phyloP scores from a whole-genome alignment of 768 basidiomycete genomes.

The Leccinum uliginosum region DNA sequence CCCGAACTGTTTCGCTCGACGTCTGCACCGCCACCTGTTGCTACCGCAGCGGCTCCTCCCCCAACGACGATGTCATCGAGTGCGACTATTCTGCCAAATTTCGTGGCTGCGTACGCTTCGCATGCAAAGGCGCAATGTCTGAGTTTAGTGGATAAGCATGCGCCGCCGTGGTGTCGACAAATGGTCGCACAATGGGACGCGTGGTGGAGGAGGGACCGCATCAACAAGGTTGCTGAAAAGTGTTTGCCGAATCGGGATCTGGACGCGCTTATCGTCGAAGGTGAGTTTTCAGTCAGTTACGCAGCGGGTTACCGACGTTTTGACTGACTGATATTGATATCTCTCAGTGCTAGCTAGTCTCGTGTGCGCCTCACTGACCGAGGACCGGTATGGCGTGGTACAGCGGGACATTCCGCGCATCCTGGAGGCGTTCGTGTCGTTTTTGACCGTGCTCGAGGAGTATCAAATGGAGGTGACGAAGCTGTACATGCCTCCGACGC shows the following conservation, averaged over 20 bases:
- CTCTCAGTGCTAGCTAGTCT: slow-evolving; percentile 53
- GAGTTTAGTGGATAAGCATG: slow-evolving; percentile 15
- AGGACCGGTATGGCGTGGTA: slow-evolving; percentile 79
- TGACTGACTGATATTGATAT: neutral
- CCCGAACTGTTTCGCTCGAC: slow-evolving; percentile 50
- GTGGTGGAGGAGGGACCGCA: slow-evolving; percentile 60
- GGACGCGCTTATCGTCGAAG: slow-evolving; percentile 58
- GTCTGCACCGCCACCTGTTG: slow-evolving; percentile 15
- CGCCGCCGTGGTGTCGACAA: slow-evolving; percentile 32
- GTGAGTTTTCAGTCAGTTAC: slow-evolving; percentile 31
- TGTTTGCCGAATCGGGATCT: slow-evolving; percentile 58
- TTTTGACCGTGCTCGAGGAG: slow-evolving; percentile 62
- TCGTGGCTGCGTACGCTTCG: neutral
- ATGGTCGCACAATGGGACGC: slow-evolving; percentile 17
- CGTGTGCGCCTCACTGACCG: slow-evolving; percentile 66
- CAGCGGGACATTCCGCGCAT: slow-evolving; percentile 83
- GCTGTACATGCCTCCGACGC: slow-evolving; percentile 34
- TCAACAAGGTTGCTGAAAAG: slow-evolving; percentile 48
- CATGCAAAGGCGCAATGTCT: slow-evolving; percentile 5
- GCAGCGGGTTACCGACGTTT: neutral
- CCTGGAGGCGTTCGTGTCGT: slow-evolving; percentile 68
- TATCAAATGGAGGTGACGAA: slow-evolving; percentile 53
- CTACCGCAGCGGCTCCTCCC: slow-evolving; percentile 2
- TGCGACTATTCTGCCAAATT: neutral
- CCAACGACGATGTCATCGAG: neutral